phyloP scores from a whole-genome alignment of 1,284 basidiomycete species.

The Athelia psychrophila region DNA sequence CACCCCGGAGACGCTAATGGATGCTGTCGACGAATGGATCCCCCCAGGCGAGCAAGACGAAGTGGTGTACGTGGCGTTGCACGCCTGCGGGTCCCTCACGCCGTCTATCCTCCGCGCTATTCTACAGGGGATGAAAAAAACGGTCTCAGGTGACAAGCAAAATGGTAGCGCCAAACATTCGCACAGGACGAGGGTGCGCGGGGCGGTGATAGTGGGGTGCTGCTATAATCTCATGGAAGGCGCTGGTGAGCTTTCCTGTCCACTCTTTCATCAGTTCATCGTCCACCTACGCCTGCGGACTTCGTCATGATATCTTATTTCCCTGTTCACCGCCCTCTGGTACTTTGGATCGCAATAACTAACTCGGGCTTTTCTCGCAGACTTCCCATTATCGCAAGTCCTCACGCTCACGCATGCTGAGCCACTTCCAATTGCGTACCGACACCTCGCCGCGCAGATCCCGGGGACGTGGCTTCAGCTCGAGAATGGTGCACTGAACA shows the following conservation, averaged over 20 bases:
- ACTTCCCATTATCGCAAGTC: slow-evolving; percentile 27
- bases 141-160: too few relatives aligned
- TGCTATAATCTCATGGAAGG: slow-evolving; percentile 37
- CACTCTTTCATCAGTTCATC: too few relatives aligned
- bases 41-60: slow-evolving; percentile 10
- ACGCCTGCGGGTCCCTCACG: slow-evolving; percentile 40
- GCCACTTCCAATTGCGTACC: slow-evolving; percentile 16
- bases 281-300: too few relatives aligned
- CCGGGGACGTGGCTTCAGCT: slow-evolving; percentile 32
- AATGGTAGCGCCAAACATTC: too few relatives aligned
- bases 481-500: slow-evolving; percentile 14
- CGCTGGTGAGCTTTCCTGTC: slow-evolving; percentile 20
- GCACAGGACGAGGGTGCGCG: slow-evolving; percentile 15
- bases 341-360: too few relatives aligned
- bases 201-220: slow-evolving; percentile 36
- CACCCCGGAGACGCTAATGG: slow-evolving; percentile 37
- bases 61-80: slow-evolving; percentile 35
- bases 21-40: slow-evolving; percentile 42
- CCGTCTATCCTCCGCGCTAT: slow-evolving; percentile 32
- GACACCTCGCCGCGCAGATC: slow-evolving; percentile 37
- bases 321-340: not conserved
- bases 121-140: slow-evolving; percentile 4
- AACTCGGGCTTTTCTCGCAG: slow-evolving; percentile 9
- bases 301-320: too few relatives aligned
- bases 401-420: slow-evolving; percentile 3